phyloP scores from a whole-genome alignment of 2,329 filamentous ascomycete genomes.

The Aspergillus sp. region DNA sequence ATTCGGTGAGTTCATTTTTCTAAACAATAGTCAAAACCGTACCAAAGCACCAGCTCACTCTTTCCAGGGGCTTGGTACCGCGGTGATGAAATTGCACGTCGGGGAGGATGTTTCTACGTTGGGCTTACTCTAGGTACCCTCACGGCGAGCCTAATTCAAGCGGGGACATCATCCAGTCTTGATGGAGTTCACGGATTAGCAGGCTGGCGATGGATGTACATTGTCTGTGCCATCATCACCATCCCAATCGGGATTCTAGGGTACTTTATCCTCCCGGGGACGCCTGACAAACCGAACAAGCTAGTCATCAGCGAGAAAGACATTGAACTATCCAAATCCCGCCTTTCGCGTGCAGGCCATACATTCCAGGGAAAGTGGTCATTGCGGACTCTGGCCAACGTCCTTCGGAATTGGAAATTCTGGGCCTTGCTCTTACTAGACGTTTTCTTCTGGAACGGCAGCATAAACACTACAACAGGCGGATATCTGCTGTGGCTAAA shows the following conservation, averaged over 20 bases:
- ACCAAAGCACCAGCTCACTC: not conserved
- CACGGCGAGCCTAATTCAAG: constrained; percentile 53
- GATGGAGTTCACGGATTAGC: constrained; percentile 48
- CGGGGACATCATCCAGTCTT: constrained; percentile 42
- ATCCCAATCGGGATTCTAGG: constrained; percentile 55
- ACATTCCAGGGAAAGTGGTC: constrained; percentile 31
- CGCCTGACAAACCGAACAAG: constrained; percentile 51
- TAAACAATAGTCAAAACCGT: not conserved
- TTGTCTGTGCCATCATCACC: constrained; percentile 56
- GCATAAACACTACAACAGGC: constrained; percentile 49
- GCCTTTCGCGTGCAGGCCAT: constrained; percentile 50
- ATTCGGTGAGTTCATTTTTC: constrained; percentile 24
- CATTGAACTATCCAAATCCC: constrained; percentile 45
- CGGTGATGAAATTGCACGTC: constrained; percentile 48
- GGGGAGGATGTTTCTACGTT: constrained; percentile 55
- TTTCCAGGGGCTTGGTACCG: constrained; percentile 49
- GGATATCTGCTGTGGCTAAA: constrained; percentile 61
- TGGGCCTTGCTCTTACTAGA: constrained; percentile 54
- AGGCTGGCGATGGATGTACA: constrained; percentile 60
- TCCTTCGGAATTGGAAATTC: constrained; percentile 48
- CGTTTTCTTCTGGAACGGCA: constrained; percentile 58
- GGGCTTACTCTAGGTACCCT: constrained; percentile 53
- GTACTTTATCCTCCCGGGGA: constrained; percentile 54
- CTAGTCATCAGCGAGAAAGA: constrained; percentile 50
- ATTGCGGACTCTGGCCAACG: constrained; percentile 25